Evolutionary conservation across 345 rosid genomes (phyloP).

Genomic region (Ricinus communis): DNA sequence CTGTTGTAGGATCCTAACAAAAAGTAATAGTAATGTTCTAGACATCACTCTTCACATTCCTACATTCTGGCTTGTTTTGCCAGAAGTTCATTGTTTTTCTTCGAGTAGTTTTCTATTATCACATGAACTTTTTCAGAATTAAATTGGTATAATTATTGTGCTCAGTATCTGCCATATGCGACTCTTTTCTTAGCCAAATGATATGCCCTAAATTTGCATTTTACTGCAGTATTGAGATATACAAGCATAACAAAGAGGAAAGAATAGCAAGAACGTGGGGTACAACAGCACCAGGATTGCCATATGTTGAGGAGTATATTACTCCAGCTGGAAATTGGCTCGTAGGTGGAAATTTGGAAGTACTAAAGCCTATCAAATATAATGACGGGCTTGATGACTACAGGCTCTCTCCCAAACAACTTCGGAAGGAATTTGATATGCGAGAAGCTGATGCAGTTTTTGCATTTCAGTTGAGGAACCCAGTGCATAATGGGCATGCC

Average conservation of each 20-base stretch:
- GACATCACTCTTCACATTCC: neutral
- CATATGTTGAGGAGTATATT: constrained; percentile 80
- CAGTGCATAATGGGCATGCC: constrained; percentile 97
- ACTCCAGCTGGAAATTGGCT: constrained; percentile 88
- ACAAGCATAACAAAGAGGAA: constrained; percentile 91
- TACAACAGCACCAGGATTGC: constrained; percentile 81
- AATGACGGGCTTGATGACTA: constrained; percentile 96
- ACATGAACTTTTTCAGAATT: neutral
- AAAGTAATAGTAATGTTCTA: neutral
- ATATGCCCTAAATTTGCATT: neutral
- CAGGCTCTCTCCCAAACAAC: constrained; percentile 86
- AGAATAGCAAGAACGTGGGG: constrained; percentile 97
- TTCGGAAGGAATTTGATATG: constrained; percentile 69
- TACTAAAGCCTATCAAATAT: constrained; percentile 69
- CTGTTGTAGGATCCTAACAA: neutral
- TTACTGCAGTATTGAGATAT: constrained; percentile 70
- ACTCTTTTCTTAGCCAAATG: neutral
- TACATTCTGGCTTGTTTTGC: neutral
- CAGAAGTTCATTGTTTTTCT: neutral
- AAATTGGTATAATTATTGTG: neutral
- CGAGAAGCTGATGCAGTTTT: constrained; percentile 97
- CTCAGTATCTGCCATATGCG: neutral
- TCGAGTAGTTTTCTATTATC: neutral
- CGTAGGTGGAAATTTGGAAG: constrained; percentile 90
- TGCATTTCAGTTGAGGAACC: constrained; percentile 92